These are phyloP conservation scores for Penicillium olsonii DNA, from an alignment of 2,329 filamentous ascomycete genomes.

Conservation along the genomic window DNA sequence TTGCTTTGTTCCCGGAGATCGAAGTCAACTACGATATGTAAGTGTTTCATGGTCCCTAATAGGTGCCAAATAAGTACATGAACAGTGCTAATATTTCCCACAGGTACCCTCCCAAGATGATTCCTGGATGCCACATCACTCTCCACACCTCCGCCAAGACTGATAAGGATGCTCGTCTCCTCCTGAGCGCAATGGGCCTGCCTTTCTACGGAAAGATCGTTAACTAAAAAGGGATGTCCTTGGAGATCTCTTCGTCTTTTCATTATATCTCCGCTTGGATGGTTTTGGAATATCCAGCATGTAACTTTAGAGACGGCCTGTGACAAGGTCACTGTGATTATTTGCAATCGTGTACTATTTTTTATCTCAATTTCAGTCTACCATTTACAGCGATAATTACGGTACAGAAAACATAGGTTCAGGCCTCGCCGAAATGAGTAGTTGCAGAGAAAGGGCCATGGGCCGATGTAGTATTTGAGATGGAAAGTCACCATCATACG, in stretches of 20 bases:
- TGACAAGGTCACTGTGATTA: constrained; percentile 27
- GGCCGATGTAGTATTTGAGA: constrained; percentile 1
- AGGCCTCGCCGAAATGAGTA: not conserved
- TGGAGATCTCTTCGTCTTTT: constrained; percentile 1
- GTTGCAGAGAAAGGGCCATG: not conserved
- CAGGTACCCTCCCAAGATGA: constrained; percentile 70
- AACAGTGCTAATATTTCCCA: constrained; percentile 6
- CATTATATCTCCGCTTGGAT: constrained; percentile 13
- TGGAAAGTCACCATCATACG: constrained; percentile 8
- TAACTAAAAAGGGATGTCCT: constrained; percentile 40
- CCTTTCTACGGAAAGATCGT: constrained; percentile 79
- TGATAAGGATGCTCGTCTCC: constrained; percentile 78
- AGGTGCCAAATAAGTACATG: not conserved
- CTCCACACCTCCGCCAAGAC: constrained; percentile 82
- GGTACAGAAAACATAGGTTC: not conserved
- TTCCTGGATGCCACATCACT: constrained; percentile 81
- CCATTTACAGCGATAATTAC: constrained; percentile 9
- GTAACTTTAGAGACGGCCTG: constrained; percentile 31
- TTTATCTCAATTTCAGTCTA: constrained; percentile 16
- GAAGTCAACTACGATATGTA: constrained; percentile 91
- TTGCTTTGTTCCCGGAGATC: constrained; percentile 87
- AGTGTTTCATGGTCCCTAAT: constrained; percentile 41
- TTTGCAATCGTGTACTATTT: constrained; percentile 26
- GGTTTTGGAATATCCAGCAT: constrained; percentile 20
- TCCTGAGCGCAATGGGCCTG: constrained; percentile 71